Percentiles rank a stretch among this genome's conserved stretches.
Conservation (phyloP, 768 basidiomycete genomes). For the Russula foetens region DNA sequence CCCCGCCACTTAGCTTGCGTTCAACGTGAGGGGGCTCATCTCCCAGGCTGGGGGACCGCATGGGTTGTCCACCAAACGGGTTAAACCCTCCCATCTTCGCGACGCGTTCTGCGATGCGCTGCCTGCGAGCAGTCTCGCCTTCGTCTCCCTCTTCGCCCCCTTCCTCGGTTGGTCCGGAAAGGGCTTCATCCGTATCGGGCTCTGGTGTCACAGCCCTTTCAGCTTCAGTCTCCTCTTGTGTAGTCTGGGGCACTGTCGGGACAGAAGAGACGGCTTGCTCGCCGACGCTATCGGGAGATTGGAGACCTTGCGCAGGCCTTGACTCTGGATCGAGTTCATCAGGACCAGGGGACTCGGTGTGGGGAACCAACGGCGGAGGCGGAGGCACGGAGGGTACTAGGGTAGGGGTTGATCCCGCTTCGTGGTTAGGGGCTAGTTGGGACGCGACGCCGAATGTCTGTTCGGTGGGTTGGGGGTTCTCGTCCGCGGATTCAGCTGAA, state of each 20-base stretch:
- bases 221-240: background rate
- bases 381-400: background rate
- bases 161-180: conserved; percentile 17
- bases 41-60: conserved; percentile 25
- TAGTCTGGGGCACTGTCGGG: background rate
- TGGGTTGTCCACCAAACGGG: conserved; percentile 33
- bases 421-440: background rate
- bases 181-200: conserved; percentile 1
- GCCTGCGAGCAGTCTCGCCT: conserved; percentile 45
- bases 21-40: background rate
- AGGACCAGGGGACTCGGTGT: background rate
- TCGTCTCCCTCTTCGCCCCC: conserved; percentile 43
- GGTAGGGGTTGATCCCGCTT: background rate
- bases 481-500: background rate
- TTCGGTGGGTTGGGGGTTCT: background rate
- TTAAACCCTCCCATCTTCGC: conserved; percentile 58
- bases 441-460: background rate
- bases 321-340: background rate
- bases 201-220: background rate
- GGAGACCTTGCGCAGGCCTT: background rate
- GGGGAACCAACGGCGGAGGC: conserved; percentile 5
- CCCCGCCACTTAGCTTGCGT: background rate
- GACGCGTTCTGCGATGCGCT: conserved; percentile 49
- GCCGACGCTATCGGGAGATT: background rate
- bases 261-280: background rate